Percentiles rank a stretch among this genome's conserved stretches.
phyloP scores from a whole-genome alignment of 2,329 filamentous ascomycete species.

The Hypoxylon sp. region DNA sequence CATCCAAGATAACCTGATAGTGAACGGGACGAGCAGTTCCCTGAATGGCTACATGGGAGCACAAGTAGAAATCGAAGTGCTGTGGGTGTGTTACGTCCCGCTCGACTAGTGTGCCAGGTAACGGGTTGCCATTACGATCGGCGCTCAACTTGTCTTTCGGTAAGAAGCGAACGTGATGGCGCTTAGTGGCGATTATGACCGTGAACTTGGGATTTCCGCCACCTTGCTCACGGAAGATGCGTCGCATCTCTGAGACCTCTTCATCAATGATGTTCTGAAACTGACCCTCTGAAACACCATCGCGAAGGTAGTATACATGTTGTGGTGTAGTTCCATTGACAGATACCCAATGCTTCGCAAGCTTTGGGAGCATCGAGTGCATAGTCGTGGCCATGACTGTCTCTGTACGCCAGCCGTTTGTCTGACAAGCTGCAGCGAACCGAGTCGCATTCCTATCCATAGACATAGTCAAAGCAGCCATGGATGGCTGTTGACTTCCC shows the following conservation, averaged over 20 bases:
- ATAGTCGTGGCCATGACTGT: conserved; percentile 80
- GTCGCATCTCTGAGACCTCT: conserved; percentile 82
- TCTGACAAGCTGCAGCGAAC: conserved; percentile 84
- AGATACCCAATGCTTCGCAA: conserved; percentile 76
- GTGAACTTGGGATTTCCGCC: conserved; percentile 75
- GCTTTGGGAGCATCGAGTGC: conserved; percentile 72
- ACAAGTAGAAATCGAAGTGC: conserved; percentile 87
- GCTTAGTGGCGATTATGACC: conserved; percentile 90
- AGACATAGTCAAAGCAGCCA: conserved; percentile 89
- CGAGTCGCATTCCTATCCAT: conserved; percentile 78
- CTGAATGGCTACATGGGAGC: conserved; percentile 82
- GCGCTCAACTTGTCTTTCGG: conserved; percentile 61
- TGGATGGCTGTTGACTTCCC: conserved; percentile 77
- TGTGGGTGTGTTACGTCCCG: conserved; percentile 90
- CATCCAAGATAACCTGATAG: conserved; percentile 90
- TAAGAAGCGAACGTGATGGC: conserved; percentile 94
- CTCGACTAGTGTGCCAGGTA: conserved; percentile 91
- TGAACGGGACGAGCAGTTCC: conserved; percentile 93
- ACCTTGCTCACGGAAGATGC: conserved; percentile 63
- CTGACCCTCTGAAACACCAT: conserved; percentile 91
- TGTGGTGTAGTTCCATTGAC: conserved; percentile 71
- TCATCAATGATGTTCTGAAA: conserved; percentile 83
- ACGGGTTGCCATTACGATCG: conserved; percentile 84
- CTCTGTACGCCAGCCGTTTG: conserved; percentile 86
- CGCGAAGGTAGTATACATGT: conserved; percentile 93